Percentiles rank a stretch among this genome's conserved stretches.
These are phyloP conservation scores for Leishmania aethiopica DNA, from an alignment of 208 protist species.

Conservation along the genomic window DNA sequence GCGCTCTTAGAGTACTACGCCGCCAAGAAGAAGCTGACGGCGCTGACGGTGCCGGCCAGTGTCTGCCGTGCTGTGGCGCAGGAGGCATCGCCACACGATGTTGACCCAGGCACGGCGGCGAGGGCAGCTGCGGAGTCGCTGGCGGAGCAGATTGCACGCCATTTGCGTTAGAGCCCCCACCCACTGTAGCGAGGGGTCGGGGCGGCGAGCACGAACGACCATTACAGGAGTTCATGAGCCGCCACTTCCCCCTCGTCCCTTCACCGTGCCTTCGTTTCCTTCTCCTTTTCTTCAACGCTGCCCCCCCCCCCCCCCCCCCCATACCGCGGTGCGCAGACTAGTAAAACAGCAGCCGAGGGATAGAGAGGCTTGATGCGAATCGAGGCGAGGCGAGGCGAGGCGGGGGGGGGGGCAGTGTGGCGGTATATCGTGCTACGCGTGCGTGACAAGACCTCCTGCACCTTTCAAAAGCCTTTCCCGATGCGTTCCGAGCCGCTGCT, in stretches of 20 bases:
- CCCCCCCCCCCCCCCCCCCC: background rate
- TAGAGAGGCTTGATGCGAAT: background rate
- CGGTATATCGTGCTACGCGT: background rate
- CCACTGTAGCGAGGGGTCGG: background rate
- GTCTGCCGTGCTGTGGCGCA: background rate
- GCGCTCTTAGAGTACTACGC: constrained; percentile 16
- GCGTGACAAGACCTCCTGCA: background rate
- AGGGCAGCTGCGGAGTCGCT: background rate
- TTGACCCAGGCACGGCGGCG: background rate
- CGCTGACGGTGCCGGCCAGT: background rate
- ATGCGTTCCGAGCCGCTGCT: background rate
- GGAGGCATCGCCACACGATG: background rate
- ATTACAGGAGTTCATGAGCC: background rate
- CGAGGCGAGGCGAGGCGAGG: background rate
- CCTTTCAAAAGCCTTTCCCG: background rate
- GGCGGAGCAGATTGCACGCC: constrained; percentile 3
- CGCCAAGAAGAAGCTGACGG: constrained; percentile 7
- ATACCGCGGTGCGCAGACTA: background rate
- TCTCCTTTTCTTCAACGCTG: background rate
- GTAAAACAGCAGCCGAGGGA: background rate
- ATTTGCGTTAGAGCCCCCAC: constrained; percentile 1
- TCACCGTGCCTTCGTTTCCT: background rate
- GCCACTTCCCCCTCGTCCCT: background rate
- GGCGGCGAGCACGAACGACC: background rate
- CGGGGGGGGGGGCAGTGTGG: background rate